Conservation (phyloP, 257 asterid species). For the Solanum chmielewskii region DNA sequence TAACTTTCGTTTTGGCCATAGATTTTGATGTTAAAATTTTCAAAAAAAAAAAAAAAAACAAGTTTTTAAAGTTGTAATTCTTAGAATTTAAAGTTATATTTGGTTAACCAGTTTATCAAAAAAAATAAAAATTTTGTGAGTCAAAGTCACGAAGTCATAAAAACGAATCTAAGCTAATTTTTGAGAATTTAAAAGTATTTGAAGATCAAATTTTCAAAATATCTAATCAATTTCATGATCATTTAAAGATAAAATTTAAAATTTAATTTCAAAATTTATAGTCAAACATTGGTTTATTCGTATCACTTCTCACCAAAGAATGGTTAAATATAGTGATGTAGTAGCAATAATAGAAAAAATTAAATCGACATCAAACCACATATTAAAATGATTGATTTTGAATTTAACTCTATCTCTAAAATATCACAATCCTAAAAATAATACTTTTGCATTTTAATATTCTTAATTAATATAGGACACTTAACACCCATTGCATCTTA, state of each 20-base stretch:
- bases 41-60: too few relatives aligned
- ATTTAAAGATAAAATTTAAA: not conserved
- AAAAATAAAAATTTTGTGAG: too few relatives aligned
- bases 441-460: not conserved
- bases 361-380: not conserved
- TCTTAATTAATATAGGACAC: not conserved
- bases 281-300: fast-evolving
- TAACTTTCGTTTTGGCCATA: not conserved
- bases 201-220: not conserved
- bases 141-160: too few relatives aligned
- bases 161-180: not conserved
- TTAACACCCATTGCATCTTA: not conserved
- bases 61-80: too few relatives aligned
- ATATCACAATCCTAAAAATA: too few relatives aligned
- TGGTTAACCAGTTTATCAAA: too few relatives aligned
- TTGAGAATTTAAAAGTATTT: not conserved
- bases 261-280: too few relatives aligned
- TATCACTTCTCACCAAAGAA: not conserved
- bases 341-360: not conserved
- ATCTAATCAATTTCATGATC: not conserved
- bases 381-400: not conserved
- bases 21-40: too few relatives aligned
- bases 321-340: not conserved
- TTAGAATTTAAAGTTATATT: too few relatives aligned
- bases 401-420: not conserved